phyloP scores from a whole-genome alignment of 1,284 basidiomycete species.

The Waitea zeae region DNA sequence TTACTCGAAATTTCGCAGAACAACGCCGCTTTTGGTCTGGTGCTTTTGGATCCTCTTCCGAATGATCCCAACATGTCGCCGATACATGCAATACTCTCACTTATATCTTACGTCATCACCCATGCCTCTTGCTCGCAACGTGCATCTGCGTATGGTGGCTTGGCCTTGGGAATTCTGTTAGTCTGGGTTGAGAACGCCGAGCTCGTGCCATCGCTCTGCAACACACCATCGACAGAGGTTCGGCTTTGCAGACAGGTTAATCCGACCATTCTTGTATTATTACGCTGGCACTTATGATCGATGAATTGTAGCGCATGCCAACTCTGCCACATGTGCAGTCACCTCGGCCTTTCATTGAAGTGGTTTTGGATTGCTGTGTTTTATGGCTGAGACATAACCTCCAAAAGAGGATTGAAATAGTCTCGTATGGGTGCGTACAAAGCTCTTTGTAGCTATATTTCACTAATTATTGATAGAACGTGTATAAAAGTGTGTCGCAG shows the following conservation, averaged over 20 bases:
- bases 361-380: constrained; percentile 43
- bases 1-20: constrained; percentile 37
- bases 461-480: constrained; percentile 16
- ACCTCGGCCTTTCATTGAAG: constrained; percentile 28
- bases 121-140: constrained; percentile 40
- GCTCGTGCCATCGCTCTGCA: constrained; percentile 25
- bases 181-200: constrained; percentile 28
- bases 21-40: constrained; percentile 26
- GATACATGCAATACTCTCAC: constrained; percentile 26
- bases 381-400: constrained; percentile 55
- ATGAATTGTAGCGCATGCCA: too few relatives aligned
- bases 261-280: too few relatives aligned
- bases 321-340: constrained; percentile 21
- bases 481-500: constrained; percentile 35
- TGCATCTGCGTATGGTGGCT: constrained; percentile 38
- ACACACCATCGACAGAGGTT: constrained; percentile 19
- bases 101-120: constrained; percentile 43
- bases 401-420: constrained; percentile 37
- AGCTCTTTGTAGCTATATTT: constrained; percentile 1
- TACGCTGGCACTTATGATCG: too few relatives aligned
- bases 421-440: constrained; percentile 30
- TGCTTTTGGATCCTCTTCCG: constrained; percentile 19
- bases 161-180: constrained; percentile 33
- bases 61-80: constrained; percentile 15
- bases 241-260: constrained; percentile 45